A percentile compares a stretch with the other conserved stretches of the same genome.
Evolutionary conservation across 345 rosid species (phyloP).

Genomic region (Fremontodendron californicum): DNA sequence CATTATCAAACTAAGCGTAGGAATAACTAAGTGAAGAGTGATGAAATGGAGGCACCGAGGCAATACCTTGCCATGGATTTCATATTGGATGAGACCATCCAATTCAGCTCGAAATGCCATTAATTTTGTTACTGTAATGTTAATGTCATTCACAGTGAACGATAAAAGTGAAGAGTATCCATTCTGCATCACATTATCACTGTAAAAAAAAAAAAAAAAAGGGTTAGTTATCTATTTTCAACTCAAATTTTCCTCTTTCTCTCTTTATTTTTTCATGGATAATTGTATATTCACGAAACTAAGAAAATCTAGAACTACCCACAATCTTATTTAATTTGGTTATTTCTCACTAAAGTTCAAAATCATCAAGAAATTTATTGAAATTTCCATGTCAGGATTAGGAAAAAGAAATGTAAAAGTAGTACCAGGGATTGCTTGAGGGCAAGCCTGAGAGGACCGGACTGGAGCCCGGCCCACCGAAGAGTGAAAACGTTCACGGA

Average conservation of each 20-base stretch:
- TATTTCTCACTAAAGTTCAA: background rate
- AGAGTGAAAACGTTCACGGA: constrained; percentile 73
- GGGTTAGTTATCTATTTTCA: constrained; percentile 6
- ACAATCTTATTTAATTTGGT: background rate
- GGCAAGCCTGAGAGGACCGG: constrained; percentile 78
- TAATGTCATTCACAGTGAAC: constrained; percentile 79
- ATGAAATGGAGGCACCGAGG: background rate
- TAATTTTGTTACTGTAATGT: constrained; percentile 60
- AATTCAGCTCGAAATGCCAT: constrained; percentile 86
- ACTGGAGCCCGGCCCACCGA: constrained; percentile 93
- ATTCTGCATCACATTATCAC: constrained; percentile 53
- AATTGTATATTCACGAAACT: background rate
- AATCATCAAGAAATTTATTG: background rate
- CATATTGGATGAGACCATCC: constrained; percentile 84
- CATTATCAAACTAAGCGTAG: background rate
- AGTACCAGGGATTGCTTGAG: constrained; percentile 68
- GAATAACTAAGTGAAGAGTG: background rate
- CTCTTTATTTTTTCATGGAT: background rate
- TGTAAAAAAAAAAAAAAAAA: constrained; percentile 30
- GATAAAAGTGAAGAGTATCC: constrained; percentile 72
- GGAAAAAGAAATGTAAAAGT: background rate
- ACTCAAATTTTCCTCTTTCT: background rate
- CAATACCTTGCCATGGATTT: constrained; percentile 86
- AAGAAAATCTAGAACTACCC: background rate
- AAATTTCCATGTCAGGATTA: background rate